Evolutionary conservation across 1,284 basidiomycete species (phyloP).

Genomic region (Golubevia pallescens): DNA sequence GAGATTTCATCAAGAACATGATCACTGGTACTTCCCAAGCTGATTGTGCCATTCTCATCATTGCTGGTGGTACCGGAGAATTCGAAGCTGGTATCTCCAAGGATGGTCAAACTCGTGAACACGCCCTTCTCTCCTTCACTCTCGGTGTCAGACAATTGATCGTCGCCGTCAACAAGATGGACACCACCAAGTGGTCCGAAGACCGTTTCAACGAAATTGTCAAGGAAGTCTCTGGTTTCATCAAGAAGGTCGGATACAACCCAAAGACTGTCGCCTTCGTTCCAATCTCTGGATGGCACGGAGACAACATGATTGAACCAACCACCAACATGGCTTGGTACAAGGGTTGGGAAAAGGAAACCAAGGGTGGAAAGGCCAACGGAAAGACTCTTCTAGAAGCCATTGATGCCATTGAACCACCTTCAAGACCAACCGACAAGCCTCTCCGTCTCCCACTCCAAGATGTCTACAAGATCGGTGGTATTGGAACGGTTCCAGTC

Average conservation of each 20-base stretch:
- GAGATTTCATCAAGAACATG: conserved; percentile 99
- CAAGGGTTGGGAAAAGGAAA: conserved; percentile 98
- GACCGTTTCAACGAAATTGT: conserved; percentile 99
- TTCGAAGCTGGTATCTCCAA: conserved; percentile 99
- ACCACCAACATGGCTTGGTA: conserved; percentile 91
- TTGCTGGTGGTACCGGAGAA: conserved; percentile 98
- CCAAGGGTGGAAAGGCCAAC: conserved; percentile 87
- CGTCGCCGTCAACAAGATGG: conserved; percentile 99
- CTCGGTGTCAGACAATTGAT: conserved; percentile 99
- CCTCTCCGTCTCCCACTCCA: conserved; percentile 99
- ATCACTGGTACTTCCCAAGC: conserved; percentile 99
- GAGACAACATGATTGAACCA: conserved; percentile 99
- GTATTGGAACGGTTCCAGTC: conserved; percentile 99
- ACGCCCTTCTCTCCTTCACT: conserved; percentile 99
- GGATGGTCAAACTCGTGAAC: conserved; percentile 99
- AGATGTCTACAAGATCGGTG: conserved; percentile 99
- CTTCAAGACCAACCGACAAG: conserved; percentile 95
- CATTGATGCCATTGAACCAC: conserved; percentile 99
- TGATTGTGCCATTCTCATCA: conserved; percentile 99
- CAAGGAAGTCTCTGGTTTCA: conserved; percentile 98
- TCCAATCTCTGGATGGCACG: conserved; percentile 99
- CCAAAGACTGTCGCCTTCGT: conserved; percentile 98
- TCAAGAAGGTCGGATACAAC: conserved; percentile 99
- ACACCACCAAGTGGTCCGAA: conserved; percentile 98
- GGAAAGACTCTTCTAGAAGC: conserved; percentile 99